Evolutionary conservation across 1,284 basidiomycete genomes (phyloP).

Genomic region (Termitomyces sp.): DNA sequence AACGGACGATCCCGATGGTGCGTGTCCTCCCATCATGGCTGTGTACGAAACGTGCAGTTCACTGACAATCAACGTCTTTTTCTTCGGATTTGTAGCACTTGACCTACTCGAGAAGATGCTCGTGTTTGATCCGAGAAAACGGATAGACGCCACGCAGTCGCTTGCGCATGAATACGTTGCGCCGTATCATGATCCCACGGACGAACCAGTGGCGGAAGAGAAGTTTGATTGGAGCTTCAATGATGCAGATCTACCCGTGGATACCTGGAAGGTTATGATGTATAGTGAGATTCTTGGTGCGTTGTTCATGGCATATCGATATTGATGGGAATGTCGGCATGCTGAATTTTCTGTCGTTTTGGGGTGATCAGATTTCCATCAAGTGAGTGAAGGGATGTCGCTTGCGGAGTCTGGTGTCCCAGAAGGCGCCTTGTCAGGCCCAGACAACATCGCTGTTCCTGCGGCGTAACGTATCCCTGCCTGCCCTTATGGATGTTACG

Average conservation of each 20-base stretch:
- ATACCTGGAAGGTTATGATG: constrained; percentile 99
- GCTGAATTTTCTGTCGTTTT: neutral
- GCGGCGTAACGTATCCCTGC: constrained; percentile 4
- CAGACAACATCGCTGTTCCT: constrained; percentile 30
- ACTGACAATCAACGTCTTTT: neutral
- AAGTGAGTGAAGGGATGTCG: constrained; percentile 52
- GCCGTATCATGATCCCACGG: constrained; percentile 97
- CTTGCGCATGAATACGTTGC: constrained; percentile 92
- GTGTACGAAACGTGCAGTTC: neutral
- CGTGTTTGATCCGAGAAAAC: constrained; percentile 95
- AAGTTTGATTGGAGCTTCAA: constrained; percentile 99
- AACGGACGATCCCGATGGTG: constrained; percentile 84
- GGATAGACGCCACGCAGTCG: constrained; percentile 92
- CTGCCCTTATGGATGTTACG: neutral
- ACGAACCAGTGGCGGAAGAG: constrained; percentile 92
- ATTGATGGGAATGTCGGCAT: neutral
- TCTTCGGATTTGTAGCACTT: constrained; percentile 55
- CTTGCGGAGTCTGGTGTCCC: constrained; percentile 38
- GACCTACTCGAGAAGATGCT: constrained; percentile 99
- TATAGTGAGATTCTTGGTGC: constrained; percentile 90
- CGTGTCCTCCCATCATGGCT: constrained; percentile 19
- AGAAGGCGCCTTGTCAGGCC: constrained; percentile 62
- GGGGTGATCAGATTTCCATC: constrained; percentile 65
- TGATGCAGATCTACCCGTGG: constrained; percentile 98
- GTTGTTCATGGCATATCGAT: constrained; percentile 23